Percentiles rank a stretch among this genome's conserved stretches.
Evolutionary conservation across 2,329 filamentous ascomycete species (phyloP).

Genomic region (Aspergillus costaricaensis): DNA sequence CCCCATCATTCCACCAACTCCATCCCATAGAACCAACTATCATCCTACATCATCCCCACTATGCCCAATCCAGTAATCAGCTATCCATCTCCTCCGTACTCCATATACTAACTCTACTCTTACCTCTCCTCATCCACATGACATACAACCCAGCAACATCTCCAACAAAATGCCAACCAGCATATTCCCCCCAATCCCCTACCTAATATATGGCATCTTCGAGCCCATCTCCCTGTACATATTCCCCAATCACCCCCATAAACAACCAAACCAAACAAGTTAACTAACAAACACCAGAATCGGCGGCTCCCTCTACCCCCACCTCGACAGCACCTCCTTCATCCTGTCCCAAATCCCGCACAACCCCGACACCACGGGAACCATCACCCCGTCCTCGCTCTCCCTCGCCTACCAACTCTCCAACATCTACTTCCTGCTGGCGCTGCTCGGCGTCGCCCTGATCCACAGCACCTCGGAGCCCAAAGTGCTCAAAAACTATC

Average conservation of each 20-base stretch:
- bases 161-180: constrained; percentile 39
- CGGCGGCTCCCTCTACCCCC: constrained; percentile 59
- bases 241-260: neutral
- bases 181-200: constrained; percentile 64
- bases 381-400: constrained; percentile 45
- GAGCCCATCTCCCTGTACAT: constrained; percentile 70
- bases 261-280: too few relatives aligned
- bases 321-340: constrained; percentile 63
- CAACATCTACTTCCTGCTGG: constrained; percentile 68
- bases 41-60: neutral
- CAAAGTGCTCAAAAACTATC: constrained; percentile 66
- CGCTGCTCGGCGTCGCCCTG: constrained; percentile 64
- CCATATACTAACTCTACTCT: neutral
- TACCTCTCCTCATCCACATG: neutral
- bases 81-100: neutral
- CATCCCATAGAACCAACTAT: neutral
- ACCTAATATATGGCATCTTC: constrained; percentile 66
- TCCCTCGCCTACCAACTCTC: constrained; percentile 68
- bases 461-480: constrained; percentile 66
- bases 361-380: constrained; percentile 28
- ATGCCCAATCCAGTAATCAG: neutral
- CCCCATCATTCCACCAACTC: too few relatives aligned
- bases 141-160: neutral
- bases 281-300: too few relatives aligned
- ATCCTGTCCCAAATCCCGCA: constrained; percentile 61